Evolutionary conservation across 257 asterid genomes (phyloP).

Genomic region (Paraleonurus japonicus): DNA sequence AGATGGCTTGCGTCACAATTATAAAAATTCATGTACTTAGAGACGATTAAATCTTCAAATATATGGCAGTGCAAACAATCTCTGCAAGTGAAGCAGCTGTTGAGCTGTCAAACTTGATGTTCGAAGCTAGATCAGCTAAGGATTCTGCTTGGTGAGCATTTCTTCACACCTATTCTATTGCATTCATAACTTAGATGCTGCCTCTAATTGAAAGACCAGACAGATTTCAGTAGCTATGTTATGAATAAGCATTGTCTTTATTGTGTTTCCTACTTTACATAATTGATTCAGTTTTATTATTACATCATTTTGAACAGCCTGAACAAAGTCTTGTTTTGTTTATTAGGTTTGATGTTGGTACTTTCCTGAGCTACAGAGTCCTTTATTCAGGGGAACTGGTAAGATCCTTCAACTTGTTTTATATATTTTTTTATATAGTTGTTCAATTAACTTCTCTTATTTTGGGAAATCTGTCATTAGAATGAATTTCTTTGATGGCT

Average conservation of each 20-base stretch:
- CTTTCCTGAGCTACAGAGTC: constrained; percentile 68
- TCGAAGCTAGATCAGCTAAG: constrained; percentile 85
- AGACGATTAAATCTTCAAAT: constrained; percentile 16
- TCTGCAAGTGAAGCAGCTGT: constrained; percentile 62
- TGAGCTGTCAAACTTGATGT: constrained; percentile 61
- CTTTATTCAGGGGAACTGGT: constrained; percentile 69
- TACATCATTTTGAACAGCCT: too few species aligned
- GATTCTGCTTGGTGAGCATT: constrained; percentile 86
- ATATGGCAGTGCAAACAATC: constrained; percentile 38
- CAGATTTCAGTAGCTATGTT: not conserved
- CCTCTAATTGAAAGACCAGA: not conserved
- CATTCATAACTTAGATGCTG: not conserved
- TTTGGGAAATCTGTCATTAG: not conserved
- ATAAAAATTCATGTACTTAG: not conserved
- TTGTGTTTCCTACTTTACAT: not conserved
- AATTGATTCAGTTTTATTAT: too few species aligned
- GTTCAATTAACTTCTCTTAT: not conserved
- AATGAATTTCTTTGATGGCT: too few species aligned
- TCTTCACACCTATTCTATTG: not conserved
- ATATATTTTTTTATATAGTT: not conserved
- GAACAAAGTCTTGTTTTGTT: constrained; percentile 25
- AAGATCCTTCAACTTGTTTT: constrained; percentile 30
- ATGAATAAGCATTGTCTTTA: not conserved
- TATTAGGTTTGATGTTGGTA: constrained; percentile 82
- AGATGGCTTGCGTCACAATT: not conserved